These are phyloP conservation scores for Musa balbisiana DNA, from an alignment of 202 grass and related monocot genomes.

Conservation along the genomic window DNA sequence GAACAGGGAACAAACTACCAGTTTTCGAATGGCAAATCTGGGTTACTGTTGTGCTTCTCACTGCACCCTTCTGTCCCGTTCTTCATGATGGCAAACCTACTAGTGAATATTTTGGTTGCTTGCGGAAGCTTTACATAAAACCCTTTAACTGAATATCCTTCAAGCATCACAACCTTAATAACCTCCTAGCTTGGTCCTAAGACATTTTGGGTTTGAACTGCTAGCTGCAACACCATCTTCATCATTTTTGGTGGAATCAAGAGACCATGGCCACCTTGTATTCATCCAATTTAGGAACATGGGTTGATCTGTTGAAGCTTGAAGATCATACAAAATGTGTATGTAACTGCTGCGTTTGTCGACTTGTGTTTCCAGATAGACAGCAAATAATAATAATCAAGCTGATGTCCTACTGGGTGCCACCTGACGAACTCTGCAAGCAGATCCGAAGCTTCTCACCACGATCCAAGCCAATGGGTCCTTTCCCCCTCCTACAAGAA, in stretches of 20 bases:
- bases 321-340: neutral
- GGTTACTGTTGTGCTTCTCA: too few relatives aligned
- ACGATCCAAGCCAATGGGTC: constrained; percentile 91
- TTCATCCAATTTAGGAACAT: neutral
- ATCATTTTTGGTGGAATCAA: neutral
- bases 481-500: constrained; percentile 71
- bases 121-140: neutral
- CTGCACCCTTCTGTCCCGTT: too few relatives aligned
- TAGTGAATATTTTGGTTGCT: too few relatives aligned
- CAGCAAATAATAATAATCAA: constrained; percentile 96
- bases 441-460: constrained; percentile 77
- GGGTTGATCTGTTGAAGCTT: neutral
- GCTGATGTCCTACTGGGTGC: constrained; percentile 84
- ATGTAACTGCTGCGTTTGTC: neutral
- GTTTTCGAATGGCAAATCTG: too few relatives aligned
- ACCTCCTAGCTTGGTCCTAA: too few relatives aligned
- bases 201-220: neutral
- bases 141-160: neutral
- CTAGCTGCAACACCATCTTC: neutral
- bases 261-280: neutral
- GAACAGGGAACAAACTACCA: too few relatives aligned
- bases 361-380: constrained; percentile 35
- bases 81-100: too few relatives aligned
- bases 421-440: constrained; percentile 86
- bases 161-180: neutral